Evolutionary conservation across 2,329 filamentous ascomycete genomes (phyloP).

Genomic region (Clonostachys chloroleuca): DNA sequence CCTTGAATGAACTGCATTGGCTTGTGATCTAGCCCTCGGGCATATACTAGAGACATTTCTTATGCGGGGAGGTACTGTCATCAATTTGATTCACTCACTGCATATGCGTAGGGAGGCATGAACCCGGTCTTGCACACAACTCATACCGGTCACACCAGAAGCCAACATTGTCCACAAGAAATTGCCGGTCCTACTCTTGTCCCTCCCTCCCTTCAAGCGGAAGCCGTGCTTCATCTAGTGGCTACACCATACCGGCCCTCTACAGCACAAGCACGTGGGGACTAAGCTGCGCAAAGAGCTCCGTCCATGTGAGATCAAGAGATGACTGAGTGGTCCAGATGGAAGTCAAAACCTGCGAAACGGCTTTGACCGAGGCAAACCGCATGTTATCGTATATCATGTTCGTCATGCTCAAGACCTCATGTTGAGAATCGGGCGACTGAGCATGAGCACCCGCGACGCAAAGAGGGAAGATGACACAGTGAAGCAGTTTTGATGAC

Average conservation of each 20-base stretch:
- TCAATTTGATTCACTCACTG: no score
- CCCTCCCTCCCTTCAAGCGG: no score
- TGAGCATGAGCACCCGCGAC: conserved; percentile 27
- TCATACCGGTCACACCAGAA: no score
- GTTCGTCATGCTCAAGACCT: conserved; percentile 9
- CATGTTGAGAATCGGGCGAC: conserved; percentile 15
- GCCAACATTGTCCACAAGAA: no score
- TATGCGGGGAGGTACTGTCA: no score
- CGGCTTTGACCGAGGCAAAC: conserved; percentile 29
- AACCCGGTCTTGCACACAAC: no score
- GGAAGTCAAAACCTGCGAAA: conserved; percentile 10
- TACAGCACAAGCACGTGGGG: conserved; percentile 14
- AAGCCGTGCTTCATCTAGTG: no score
- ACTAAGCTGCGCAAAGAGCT: conserved; percentile 14
- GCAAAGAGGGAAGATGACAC: conserved; percentile 28
- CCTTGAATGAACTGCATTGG: no score
- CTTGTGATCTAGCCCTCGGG: no score
- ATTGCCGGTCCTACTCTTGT: no score
- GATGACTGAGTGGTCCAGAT: conserved; percentile 11
- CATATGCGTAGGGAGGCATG: no score
- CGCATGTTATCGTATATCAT: conserved; percentile 22
- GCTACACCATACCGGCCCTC: not conserved
- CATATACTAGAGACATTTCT: no score
- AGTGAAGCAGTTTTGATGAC: conserved; percentile 29
- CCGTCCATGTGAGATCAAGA: conserved; percentile 9